Percentiles rank a stretch among this genome's conserved stretches.
Conservation (phyloP, 2,329 filamentous ascomycete species). For the Cladorrhinum sp. region DNA sequence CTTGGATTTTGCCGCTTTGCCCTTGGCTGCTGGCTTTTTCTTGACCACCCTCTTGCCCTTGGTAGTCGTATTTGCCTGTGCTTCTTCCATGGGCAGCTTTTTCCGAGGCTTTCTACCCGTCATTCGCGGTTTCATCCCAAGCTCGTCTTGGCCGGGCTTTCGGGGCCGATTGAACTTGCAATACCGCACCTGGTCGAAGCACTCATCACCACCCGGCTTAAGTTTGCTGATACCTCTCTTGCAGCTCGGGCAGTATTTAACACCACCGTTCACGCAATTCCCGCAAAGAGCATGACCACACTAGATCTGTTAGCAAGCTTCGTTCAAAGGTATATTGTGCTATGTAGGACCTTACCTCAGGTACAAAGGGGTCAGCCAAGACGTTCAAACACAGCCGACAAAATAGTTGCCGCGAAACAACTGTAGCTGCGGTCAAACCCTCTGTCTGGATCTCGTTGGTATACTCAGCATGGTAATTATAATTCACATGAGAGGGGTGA, state of each 20-base stretch:
- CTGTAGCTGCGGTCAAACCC: neutral
- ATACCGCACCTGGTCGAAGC: neutral
- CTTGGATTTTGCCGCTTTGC: neutral
- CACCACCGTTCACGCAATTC: neutral
- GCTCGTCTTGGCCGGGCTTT: slow-evolving; percentile 16
- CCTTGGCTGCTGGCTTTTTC: neutral
- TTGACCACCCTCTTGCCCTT: neutral
- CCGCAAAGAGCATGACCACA: slow-evolving; percentile 17
- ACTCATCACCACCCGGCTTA: neutral
- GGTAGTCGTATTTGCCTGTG: neutral
- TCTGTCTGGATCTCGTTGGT: neutral
- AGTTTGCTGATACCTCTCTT: too few species aligned
- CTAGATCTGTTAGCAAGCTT: slow-evolving; percentile 3
- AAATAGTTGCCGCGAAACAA: slow-evolving; percentile 4
- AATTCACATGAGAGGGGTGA: slow-evolving; percentile 8
- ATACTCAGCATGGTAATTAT: neutral
- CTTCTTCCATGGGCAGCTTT: neutral
- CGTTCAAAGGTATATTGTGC: neutral
- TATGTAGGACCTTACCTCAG: neutral
- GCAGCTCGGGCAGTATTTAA: slow-evolving; percentile 8
- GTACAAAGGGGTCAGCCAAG: neutral
- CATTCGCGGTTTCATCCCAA: slow-evolving; percentile 11
- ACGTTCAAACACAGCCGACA: slow-evolving; percentile 10
- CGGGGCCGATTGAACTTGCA: neutral
- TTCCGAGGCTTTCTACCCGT: neutral